Percentiles rank a stretch among this genome's conserved stretches.
Conservation (phyloP, 1,284 basidiomycete species). For the Stygiomarasmius scandens region DNA sequence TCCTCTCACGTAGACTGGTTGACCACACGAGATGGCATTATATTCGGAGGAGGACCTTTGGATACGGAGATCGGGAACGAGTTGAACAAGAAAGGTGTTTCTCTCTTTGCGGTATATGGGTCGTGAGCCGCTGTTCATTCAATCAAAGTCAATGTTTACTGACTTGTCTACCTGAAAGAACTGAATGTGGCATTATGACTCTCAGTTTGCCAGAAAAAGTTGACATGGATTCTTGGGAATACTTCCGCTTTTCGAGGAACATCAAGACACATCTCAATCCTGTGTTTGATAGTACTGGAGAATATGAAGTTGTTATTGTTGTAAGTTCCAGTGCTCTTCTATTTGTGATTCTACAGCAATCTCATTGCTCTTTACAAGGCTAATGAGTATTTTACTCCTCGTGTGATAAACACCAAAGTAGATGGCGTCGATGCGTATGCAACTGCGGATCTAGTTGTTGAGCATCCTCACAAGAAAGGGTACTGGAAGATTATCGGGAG, state of each 20-base stretch:
- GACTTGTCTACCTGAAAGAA: too few species aligned
- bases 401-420: constrained; percentile 22
- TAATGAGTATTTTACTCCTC: constrained; percentile 7
- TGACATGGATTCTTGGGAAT: constrained; percentile 27
- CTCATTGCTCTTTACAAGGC: background rate
- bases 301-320: constrained; percentile 21
- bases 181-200: constrained; percentile 1
- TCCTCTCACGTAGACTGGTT: constrained; percentile 12
- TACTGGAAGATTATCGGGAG: constrained; percentile 49
- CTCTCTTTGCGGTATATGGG: constrained; percentile 25
- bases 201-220: constrained; percentile 20
- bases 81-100: constrained; percentile 25
- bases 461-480: constrained; percentile 40
- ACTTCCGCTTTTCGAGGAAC: constrained; percentile 21
- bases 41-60: constrained; percentile 31
- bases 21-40: constrained; percentile 9
- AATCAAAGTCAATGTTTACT: constrained; percentile 11
- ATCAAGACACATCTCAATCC: constrained; percentile 16
- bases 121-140: constrained; percentile 26
- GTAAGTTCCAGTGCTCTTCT: constrained; percentile 21
- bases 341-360: too few species aligned
- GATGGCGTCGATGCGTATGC: constrained; percentile 29
- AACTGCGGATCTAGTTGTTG: constrained; percentile 44
- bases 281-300: constrained; percentile 22
- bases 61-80: constrained; percentile 28